Conservation (phyloP, 2,329 filamentous ascomycete species). For the Myriosclerotinia scirpicola region DNA sequence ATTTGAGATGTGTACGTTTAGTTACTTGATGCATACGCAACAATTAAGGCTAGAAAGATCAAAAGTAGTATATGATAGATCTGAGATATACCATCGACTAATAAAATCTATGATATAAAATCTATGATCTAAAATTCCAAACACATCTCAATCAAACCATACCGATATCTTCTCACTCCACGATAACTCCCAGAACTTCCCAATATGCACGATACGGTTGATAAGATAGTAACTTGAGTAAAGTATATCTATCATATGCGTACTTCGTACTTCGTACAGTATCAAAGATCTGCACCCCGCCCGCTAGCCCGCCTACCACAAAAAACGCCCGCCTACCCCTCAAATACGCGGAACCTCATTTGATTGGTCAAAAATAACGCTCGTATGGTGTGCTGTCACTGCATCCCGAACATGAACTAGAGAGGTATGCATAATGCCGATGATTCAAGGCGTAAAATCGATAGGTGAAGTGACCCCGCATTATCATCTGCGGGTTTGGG, state of each 20-base stretch:
- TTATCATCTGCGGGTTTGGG: neutral
- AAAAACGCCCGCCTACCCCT: neutral
- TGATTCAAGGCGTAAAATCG: neutral
- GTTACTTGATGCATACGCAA: too few species aligned
- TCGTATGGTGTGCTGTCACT: conserved; percentile 11
- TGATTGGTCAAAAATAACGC: neutral
- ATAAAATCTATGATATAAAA: neutral
- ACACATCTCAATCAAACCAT: neutral
- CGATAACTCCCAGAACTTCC: neutral
- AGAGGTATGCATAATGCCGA: neutral
- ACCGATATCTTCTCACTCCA: neutral
- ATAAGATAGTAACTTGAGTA: too few species aligned
- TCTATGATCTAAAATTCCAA: neutral
- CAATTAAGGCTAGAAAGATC: neutral
- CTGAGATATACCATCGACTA: neutral
- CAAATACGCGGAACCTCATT: neutral
- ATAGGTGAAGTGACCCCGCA: neutral
- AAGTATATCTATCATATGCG: too few species aligned
- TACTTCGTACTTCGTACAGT: too few species aligned
- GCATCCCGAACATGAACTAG: neutral
- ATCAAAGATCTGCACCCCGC: neutral
- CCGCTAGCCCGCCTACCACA: neutral
- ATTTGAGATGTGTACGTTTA: neutral
- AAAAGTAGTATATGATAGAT: neutral
- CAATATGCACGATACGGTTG: neutral